Evolutionary conservation across 257 asterid species (phyloP).

Genomic region (Penstemon barbatus): DNA sequence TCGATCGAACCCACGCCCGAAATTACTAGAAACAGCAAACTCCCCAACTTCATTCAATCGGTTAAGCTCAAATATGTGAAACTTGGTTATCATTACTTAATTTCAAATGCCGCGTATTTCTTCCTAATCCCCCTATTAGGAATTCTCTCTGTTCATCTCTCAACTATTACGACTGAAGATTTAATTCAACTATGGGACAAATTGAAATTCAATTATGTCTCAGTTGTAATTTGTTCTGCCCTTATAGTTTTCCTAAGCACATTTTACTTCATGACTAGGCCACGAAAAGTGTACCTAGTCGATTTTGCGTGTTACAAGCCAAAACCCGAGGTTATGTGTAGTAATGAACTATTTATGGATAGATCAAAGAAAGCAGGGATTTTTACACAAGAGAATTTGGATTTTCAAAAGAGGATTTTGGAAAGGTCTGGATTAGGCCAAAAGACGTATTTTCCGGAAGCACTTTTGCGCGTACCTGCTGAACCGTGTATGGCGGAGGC

Average conservation of each 20-base stretch:
- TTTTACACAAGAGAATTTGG: slow-evolving; percentile 7
- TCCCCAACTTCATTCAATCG: slow-evolving; percentile 59
- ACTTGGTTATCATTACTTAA: slow-evolving; percentile 64
- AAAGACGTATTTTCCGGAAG: slow-evolving; percentile 64
- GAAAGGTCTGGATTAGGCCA: slow-evolving; percentile 77
- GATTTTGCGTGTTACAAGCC: slow-evolving; percentile 81
- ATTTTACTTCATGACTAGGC: slow-evolving; percentile 64
- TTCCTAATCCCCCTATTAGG: slow-evolving; percentile 45
- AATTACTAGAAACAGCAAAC: slow-evolving; percentile 18
- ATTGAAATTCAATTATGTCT: slow-evolving; percentile 49
- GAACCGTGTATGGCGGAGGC: slow-evolving; percentile 64
- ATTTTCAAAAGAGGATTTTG: slow-evolving; percentile 56
- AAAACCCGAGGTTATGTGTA: slow-evolving; percentile 38
- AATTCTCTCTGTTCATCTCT: slow-evolving; percentile 39
- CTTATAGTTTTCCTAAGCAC: slow-evolving; percentile 51
- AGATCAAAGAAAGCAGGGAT: slow-evolving; percentile 36
- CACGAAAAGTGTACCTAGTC: slow-evolving; percentile 54
- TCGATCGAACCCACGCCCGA: slow-evolving; percentile 35
- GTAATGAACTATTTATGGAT: slow-evolving; percentile 55
- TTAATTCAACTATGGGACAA: slow-evolving; percentile 41
- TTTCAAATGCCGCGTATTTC: slow-evolving; percentile 53
- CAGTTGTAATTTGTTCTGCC: slow-evolving; percentile 44
- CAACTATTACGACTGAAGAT: slow-evolving; percentile 39
- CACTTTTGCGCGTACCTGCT: slow-evolving; percentile 50
- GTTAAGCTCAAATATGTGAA: slow-evolving; percentile 62